Evolutionary conservation across 2,329 filamentous ascomycete genomes (phyloP), one percentile per base, ranked within the genome.

Genomic region (Xylogone sp.): DNA sequence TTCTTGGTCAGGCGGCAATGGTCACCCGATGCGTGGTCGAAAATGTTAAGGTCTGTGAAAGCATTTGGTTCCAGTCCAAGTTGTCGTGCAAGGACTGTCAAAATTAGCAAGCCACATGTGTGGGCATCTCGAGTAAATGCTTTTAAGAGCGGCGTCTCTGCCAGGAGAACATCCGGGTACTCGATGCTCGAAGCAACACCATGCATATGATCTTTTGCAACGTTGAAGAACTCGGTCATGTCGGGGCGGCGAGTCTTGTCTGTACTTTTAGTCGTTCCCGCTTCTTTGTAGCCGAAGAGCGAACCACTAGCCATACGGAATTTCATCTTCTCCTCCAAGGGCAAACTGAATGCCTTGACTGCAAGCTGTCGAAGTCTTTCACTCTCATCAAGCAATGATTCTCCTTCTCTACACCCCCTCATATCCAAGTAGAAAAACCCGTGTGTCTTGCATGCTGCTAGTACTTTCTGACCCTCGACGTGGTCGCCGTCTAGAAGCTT

Each of bases 11-110:
- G 13, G 8, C 27, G 27, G 27, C 27, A 31, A 13, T 31, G 27
- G 13, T 31, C 27, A 31, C 27, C 27, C 13, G 27, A 31, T 31
- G 27, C 8, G 27, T 31, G 27, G 8, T 7, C 13, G 13, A 31
- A 31, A 31, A 31, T 31, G 27, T 31, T 31, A 13, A 7, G 27
- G 13, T 31, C 27, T 31, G 27, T 31, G 27, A 31, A 31, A 31
- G 27, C 27, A 31, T 31, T 31, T 31, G 27, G 27, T 13, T 31
- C 27, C 27, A 31, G 27, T 31, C 27, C 27, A 7, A 65, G 53
- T 42, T 64, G 59, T 2, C 34, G 54, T n/a, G 62, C 57, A 5
- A 65, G 53, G 22, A 60, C 57, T 3, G 19, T 16, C 16, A 65
- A 57, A 18, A 65, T 53, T 21, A 56, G 43, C 2, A 45, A 48